Evolutionary conservation across 371 early-diverging fungal genomes (phyloP).

Genomic region (Ordospora pajunii): DNA sequence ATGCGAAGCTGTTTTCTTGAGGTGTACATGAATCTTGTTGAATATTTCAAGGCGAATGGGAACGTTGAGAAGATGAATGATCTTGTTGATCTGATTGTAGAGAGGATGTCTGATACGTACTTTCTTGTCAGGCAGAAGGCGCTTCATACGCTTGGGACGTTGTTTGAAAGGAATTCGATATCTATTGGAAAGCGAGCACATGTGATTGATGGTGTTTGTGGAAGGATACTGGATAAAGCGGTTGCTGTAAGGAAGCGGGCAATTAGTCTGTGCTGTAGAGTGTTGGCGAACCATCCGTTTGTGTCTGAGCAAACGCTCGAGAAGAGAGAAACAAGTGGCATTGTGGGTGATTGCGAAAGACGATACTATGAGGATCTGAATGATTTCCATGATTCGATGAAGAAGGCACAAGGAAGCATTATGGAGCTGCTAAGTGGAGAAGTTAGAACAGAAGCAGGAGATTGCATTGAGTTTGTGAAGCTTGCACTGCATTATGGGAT

Average conservation of each 20-base stretch:
- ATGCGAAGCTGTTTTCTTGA: slow-evolving; percentile 53
- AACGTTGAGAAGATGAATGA: slow-evolving; percentile 44
- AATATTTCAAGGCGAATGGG: slow-evolving; percentile 21
- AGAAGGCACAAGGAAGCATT: slow-evolving; percentile 33
- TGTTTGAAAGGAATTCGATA: slow-evolving; percentile 43
- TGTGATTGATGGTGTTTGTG: slow-evolving; percentile 43
- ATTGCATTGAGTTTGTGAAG: slow-evolving; percentile 47
- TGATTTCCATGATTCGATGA: slow-evolving; percentile 45
- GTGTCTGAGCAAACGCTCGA: slow-evolving; percentile 28
- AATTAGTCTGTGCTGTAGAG: slow-evolving; percentile 39
- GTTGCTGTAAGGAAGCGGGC: slow-evolving; percentile 58
- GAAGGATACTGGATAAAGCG: slow-evolving; percentile 56
- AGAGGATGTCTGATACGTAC: slow-evolving; percentile 49
- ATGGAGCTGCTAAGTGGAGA: slow-evolving; percentile 10
- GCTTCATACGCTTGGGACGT: slow-evolving; percentile 31
- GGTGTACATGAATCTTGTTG: slow-evolving; percentile 28
- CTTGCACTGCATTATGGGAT: slow-evolving; percentile 28
- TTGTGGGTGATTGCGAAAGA: background rate
- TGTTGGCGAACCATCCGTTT: slow-evolving; percentile 58
- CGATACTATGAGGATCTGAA: slow-evolving; percentile 25
- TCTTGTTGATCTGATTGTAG: slow-evolving; percentile 25
- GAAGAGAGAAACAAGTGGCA: background rate
- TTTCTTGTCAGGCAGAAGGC: slow-evolving; percentile 48
- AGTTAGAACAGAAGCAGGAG: slow-evolving; percentile 13
- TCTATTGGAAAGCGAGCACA: slow-evolving; percentile 26